A percentile compares a stretch with the other conserved stretches of the same genome.
Conservation (phyloP, 768 basidiomycete species). For the Chalciporus piperatus region DNA sequence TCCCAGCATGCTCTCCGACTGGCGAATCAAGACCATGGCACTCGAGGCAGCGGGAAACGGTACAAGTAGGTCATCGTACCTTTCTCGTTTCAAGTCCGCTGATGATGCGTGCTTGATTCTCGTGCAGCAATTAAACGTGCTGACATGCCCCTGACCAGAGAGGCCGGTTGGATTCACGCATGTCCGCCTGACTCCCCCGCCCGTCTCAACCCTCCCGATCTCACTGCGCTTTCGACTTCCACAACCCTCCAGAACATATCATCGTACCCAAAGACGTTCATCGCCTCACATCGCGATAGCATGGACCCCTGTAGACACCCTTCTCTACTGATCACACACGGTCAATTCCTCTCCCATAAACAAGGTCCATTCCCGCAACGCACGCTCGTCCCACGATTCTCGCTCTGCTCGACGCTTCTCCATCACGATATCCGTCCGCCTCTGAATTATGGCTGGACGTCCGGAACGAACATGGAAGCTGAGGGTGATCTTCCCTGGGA, state of each 20-base stretch:
- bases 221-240: conserved; percentile 11
- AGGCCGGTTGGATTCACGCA: conserved; percentile 22
- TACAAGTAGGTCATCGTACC: conserved; percentile 16
- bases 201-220: conserved; percentile 29
- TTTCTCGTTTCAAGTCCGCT: neutral
- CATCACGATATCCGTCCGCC: conserved; percentile 58
- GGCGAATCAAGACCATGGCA: conserved; percentile 21
- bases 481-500: conserved; percentile 62
- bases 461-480: conserved; percentile 37
- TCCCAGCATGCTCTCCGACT: conserved; percentile 26
- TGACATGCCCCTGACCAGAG: conserved; percentile 34
- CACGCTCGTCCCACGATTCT: conserved; percentile 50
- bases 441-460: conserved; percentile 46
- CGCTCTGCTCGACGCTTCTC: conserved; percentile 45
- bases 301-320: conserved; percentile 41
- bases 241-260: neutral
- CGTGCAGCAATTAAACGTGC: conserved; percentile 25
- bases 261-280: conserved; percentile 27
- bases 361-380: conserved; percentile 44
- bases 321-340: conserved; percentile 39
- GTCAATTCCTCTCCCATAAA: conserved; percentile 49
- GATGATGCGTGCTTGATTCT: neutral
- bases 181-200: conserved; percentile 26
- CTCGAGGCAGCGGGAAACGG: conserved; percentile 28
- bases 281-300: conserved; percentile 32